These are phyloP conservation scores for Abeoforma whisleri DNA, from an alignment of 78 protist species.

Conservation along the genomic window DNA sequence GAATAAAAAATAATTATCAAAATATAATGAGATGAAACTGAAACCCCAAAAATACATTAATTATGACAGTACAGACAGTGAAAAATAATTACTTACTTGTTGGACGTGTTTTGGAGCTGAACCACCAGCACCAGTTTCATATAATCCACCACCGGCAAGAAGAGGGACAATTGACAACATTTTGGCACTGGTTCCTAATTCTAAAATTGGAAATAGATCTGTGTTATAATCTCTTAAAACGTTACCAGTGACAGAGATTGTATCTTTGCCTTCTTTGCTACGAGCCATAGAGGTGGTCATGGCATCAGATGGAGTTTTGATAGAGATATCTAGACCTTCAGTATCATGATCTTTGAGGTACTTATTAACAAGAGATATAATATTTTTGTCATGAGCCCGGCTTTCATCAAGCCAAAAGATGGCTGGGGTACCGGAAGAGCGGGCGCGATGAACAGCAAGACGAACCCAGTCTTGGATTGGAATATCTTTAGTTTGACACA, in stretches of 20 bases:
- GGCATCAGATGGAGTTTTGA: neutral
- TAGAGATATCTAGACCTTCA: slow-evolving; percentile 3
- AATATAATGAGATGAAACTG: no score
- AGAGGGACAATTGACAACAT: slow-evolving; percentile 33
- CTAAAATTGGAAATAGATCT: slow-evolving; percentile 7
- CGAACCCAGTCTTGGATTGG: slow-evolving; percentile 21
- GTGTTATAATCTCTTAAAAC: slow-evolving; percentile 27
- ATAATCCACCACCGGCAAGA: slow-evolving; percentile 22
- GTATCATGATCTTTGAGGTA: neutral
- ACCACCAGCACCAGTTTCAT: slow-evolving; percentile 27
- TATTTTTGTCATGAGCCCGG: slow-evolving; percentile 8
- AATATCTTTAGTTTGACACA: slow-evolving; percentile 33
- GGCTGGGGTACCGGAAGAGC: slow-evolving; percentile 9
- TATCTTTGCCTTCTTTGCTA: slow-evolving; percentile 3
- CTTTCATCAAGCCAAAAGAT: slow-evolving; percentile 7
- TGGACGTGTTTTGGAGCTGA: slow-evolving; percentile 34
- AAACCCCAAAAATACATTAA: no score
- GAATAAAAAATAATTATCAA: no score
- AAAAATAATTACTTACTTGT: no score
- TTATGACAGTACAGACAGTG: no score
- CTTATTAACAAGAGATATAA: neutral
- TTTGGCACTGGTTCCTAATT: slow-evolving; percentile 18
- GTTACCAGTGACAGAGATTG: slow-evolving; percentile 15
- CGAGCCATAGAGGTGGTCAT: slow-evolving; percentile 20
- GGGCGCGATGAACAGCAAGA: slow-evolving; percentile 28